Base-by-base conservation (phyloP, 345 rosid species). In the Rhodamnia argentea region DNA sequence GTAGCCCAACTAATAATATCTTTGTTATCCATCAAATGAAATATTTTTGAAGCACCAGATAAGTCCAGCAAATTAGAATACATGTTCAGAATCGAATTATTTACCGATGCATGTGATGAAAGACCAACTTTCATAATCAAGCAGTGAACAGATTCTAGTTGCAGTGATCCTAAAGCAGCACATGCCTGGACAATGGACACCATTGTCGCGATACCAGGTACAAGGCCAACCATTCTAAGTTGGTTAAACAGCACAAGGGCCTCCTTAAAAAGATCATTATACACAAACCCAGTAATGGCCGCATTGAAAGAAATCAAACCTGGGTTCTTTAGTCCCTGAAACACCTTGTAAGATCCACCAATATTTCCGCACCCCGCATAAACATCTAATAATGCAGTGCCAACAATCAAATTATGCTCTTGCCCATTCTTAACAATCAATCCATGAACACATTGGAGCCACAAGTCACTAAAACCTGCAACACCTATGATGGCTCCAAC, bases 1-100 rank as follows among this genome's bases (percentile, higher is more conserved):
- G 87, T 88, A 29, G 90, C 87, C 93, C 90, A 88, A 62, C 91
- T 88, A 83, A 90, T 86, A 55, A 90, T 85, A 89, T 93, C 92
- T 88, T 88, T 91, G 76, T 42, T n/a, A 26, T 86, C 74, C 88
- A 90, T 91, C 85, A 11, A 70, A 64, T 56, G 55, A 84, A 93
- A 93, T 82, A 82, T 13, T 85, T 56, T 87, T 26, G 44, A 20
- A 53, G 90, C 92, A 81, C 86, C 87, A 83, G 81, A 85, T 78
- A 91, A 64, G 82, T 93, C 91, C 89, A 76, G 75, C 57, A 88
- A 85, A 58, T 83, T 37, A 1, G 92, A 93, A 84, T 90, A 93
- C 92, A 91, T 87, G 83, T 81, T 88, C 83, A 93, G 90, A 47
- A 91, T 59, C 13, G 93, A 86, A 83, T 90, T 92, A 37, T 84